Conservation (phyloP, 306 rosid species). For the Lathyrus tuberosus region DNA sequence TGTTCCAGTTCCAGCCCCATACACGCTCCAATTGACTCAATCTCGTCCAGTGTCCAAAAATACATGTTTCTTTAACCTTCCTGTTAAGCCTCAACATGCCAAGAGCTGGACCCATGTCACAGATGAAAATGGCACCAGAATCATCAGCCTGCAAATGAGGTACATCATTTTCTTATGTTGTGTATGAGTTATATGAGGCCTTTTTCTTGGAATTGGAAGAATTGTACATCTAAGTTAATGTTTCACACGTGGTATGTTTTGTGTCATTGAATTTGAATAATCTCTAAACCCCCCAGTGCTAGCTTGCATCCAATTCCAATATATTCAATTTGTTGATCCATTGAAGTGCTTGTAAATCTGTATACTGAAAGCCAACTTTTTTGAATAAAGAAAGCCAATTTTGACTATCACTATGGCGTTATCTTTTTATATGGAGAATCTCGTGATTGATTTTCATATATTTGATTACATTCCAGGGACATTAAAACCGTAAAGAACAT, state of each 20-base stretch:
- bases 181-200: neutral
- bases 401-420: too few relatives aligned
- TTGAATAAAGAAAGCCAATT: too few relatives aligned
- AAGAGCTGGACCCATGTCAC: conserved; percentile 60
- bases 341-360: neutral
- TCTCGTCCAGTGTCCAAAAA: conserved; percentile 53
- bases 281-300: neutral
- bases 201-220: too few relatives aligned
- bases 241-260: too few relatives aligned
- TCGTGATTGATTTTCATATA: conserved; percentile 18
- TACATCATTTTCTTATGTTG: conserved; percentile 31
- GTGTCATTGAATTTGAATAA: too few relatives aligned
- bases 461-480: conserved; percentile 53
- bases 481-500: conserved; percentile 44
- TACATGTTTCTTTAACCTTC: conserved; percentile 61
- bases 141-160: conserved; percentile 84
- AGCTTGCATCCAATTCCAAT: conserved; percentile 18
- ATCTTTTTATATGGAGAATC: neutral
- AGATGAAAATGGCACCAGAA: conserved; percentile 71
- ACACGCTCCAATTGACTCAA: conserved; percentile 50
- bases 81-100: conserved; percentile 54
- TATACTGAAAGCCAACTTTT: neutral
- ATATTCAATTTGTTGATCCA: conserved; percentile 15
- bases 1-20: conserved; percentile 63
- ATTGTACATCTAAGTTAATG: too few relatives aligned